These are phyloP conservation scores for Verticillium tricorpus DNA, from an alignment of 2,329 filamentous ascomycete genomes.

Conservation along the genomic window DNA sequence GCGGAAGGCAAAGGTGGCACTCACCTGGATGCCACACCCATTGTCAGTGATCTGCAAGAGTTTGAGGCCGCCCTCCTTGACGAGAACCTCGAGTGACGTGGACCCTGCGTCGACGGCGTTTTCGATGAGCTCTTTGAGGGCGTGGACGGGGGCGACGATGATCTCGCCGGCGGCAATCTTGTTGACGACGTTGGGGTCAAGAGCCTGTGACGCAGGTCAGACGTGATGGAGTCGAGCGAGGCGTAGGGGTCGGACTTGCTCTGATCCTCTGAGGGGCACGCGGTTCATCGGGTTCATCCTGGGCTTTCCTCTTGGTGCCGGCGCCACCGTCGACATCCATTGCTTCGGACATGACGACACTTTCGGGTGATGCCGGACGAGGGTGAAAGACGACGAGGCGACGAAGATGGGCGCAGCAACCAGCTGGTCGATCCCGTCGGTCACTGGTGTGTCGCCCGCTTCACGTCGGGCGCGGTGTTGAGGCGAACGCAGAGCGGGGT, in stretches of 20 bases:
- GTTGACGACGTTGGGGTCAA: constrained; percentile 92
- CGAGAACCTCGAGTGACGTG: constrained; percentile 81
- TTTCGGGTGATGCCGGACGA: background rate
- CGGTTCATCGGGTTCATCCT: constrained; percentile 28
- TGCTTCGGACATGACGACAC: constrained; percentile 20
- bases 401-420: background rate
- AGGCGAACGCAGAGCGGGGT: background rate
- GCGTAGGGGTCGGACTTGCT: constrained; percentile 25
- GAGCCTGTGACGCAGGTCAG: constrained; percentile 50
- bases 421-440: background rate
- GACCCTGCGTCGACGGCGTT: constrained; percentile 97
- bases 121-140: constrained; percentile 92
- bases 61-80: constrained; percentile 94
- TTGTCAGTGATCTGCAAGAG: constrained; percentile 97
- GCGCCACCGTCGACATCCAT: constrained; percentile 41
- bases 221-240: background rate
- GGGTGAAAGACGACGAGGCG: background rate
- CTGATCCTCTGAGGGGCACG: constrained; percentile 44
- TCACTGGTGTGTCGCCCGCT: background rate
- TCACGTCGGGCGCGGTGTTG: background rate
- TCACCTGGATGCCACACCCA: constrained; percentile 87
- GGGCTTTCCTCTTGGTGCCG: constrained; percentile 47
- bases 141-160: constrained; percentile 94
- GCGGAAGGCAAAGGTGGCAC: constrained; percentile 18
- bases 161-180: constrained; percentile 98